These are phyloP conservation scores for Suhomyces prunicola DNA, from an alignment of 805 yeast species.

Conservation along the genomic window DNA sequence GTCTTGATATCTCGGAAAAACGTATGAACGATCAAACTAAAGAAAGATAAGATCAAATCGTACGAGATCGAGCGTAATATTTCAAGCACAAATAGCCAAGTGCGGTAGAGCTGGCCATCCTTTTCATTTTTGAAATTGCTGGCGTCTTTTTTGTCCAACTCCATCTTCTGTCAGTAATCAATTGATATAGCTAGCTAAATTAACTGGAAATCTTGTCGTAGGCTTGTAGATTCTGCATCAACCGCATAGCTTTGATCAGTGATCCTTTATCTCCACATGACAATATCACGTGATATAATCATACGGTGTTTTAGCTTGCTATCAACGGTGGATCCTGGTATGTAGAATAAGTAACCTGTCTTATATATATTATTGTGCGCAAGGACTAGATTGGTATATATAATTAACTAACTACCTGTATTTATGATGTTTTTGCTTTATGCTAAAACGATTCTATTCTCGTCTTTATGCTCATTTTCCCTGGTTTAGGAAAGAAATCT, in stretches of 20 bases:
- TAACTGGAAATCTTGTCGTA: neutral
- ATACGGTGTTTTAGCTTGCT: neutral
- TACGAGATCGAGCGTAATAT: constrained; percentile 12
- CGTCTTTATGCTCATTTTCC: neutral
- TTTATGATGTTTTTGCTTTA: neutral
- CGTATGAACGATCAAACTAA: constrained; percentile 34
- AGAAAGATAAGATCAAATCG: constrained; percentile 32
- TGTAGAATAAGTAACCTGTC: neutral
- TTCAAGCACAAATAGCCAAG: neutral
- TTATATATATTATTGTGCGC: neutral
- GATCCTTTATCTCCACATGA: neutral
- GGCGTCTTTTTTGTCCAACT: neutral
- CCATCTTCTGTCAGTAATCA: neutral
- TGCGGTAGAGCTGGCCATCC: neutral
- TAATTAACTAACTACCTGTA: neutral
- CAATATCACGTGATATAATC: neutral
- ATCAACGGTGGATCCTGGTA: neutral
- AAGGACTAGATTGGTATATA: too few relatives aligned
- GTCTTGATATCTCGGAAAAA: constrained; percentile 40
- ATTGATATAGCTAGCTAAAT: neutral
- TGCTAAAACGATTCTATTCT: neutral
- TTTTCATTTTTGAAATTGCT: neutral
- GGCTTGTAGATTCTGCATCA: neutral
- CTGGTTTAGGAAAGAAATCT: neutral
- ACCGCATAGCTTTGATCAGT: neutral